Conservation (phyloP, 2,329 filamentous ascomycete species). For the Eurotiales sp. region DNA sequence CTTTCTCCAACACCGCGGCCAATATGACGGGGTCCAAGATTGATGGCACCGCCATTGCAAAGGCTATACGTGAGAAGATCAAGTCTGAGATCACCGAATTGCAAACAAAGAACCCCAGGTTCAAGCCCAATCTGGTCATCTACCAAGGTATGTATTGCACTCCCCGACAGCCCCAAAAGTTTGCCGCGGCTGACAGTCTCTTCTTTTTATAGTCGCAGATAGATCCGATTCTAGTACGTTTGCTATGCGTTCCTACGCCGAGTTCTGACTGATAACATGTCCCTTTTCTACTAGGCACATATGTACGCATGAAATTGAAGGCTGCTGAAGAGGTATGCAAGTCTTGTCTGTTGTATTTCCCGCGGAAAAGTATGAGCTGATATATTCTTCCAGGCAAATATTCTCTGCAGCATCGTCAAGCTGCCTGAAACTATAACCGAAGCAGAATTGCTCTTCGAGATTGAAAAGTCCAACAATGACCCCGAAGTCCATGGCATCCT, state of each 20-base stretch:
- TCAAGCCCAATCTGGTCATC: conserved; percentile 86
- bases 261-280: conserved; percentile 14
- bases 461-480: conserved; percentile 82
- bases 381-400: conserved; percentile 65
- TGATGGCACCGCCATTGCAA: conserved; percentile 93
- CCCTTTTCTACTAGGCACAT: conserved; percentile 63
- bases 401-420: conserved; percentile 80
- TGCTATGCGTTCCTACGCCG: conserved; percentile 12
- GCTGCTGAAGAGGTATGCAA: conserved; percentile 84
- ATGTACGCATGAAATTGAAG: conserved; percentile 99
- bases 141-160: conserved; percentile 68
- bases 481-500: conserved; percentile 83
- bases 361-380: conserved; percentile 11
- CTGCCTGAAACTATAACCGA: conserved; percentile 78
- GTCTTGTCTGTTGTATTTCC: conserved; percentile 5
- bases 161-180: not conserved
- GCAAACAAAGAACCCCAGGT: conserved; percentile 79
- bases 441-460: conserved; percentile 77
- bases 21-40: conserved; percentile 86
- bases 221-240: conserved; percentile 83
- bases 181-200: not conserved
- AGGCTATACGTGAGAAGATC: conserved; percentile 79
- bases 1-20: conserved; percentile 41
- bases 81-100: conserved; percentile 74
- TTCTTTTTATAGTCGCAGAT: conserved; percentile 66